Base-by-base conservation (phyloP, 129 eudicot genomes). In the Ambrosia trifida region DNA sequence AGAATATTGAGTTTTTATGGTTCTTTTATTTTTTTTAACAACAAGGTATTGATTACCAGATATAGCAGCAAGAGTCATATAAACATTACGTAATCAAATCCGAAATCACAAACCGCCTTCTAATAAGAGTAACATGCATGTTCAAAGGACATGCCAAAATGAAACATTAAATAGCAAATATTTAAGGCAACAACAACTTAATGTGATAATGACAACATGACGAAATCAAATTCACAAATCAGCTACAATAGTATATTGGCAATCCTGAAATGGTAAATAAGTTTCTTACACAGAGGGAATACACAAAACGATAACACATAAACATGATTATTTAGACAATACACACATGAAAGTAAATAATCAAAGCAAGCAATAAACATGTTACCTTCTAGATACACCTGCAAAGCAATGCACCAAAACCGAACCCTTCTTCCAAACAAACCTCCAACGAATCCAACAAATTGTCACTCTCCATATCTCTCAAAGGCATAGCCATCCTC, bases 21-120 rank as follows among this genome's bases (percentile, higher is more conserved):
- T 35, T 35, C 7, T 35, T 35, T 35, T 35, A 2, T 35, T 35
- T 35, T 35, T 35, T 35, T 35, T 35, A 1, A 3, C 40, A 35
- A 35, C 6, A 3, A 3, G 6, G 40, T 35, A 35, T 35, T 24
- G 35, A 47, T 31, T 84, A 93, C 98, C 96, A 14, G 98, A 82
- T 72, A 93, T 93, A 78, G 98, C 98, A 6, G 98, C 98, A 73
- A 93, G 96, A 82, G 98, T 93, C 98, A 93, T 93, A 75, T 93
- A 96, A 82, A 89, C 98, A 33, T n/a, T n/a, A n/a, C n/a, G n/a
- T n/a, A n/a, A n/a, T n/a, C n/a, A n/a, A n/a, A n/a, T n/a, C n/a
- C n/a, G n/a, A n/a, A n/a, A n/a, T n/a, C n/a, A n/a, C n/a, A n/a
- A n/a, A n/a, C n/a, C n/a, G n/a, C n/a, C n/a, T n/a, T n/a, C n/a